phyloP scores from a whole-genome alignment of 169 alveolate genomes.

The Plasmodium yoelii region DNA sequence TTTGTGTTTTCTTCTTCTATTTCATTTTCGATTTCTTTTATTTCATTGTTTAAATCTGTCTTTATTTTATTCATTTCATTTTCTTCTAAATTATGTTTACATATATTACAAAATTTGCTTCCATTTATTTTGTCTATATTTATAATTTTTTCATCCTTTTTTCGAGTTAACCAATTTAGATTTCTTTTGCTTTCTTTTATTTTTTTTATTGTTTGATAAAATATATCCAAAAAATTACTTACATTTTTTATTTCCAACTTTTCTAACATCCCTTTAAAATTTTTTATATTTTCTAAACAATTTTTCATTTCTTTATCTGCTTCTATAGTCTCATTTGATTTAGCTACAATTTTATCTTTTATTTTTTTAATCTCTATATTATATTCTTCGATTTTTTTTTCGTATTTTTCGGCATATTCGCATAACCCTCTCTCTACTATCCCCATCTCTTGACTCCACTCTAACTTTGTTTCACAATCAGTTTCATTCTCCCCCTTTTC shows the following conservation, averaged over 20 bases:
- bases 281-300: not conserved
- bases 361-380: not conserved
- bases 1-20: slow-evolving; percentile 9
- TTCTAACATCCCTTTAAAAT: slow-evolving; percentile 21
- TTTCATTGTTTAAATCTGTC: not conserved
- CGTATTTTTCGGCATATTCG: slow-evolving; percentile 17
- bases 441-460: not conserved
- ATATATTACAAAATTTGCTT: not conserved
- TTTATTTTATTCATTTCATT: not conserved
- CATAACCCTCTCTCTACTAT: not conserved
- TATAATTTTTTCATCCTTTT: not conserved
- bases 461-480: not conserved
- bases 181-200: slow-evolving; percentile 17
- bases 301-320: slow-evolving; percentile 9
- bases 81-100: not conserved
- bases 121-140: not conserved
- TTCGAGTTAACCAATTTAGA: not conserved
- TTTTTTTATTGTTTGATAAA: not conserved
- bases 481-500: too few species aligned
- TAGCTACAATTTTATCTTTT: not conserved
- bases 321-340: not conserved
- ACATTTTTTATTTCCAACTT: not conserved
- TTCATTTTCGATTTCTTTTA: not conserved
- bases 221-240: not conserved
- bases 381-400: slow-evolving; percentile 2